Evolutionary conservation across 2,329 filamentous ascomycete species (phyloP).

Genomic region (Penicillium verrucosum): DNA sequence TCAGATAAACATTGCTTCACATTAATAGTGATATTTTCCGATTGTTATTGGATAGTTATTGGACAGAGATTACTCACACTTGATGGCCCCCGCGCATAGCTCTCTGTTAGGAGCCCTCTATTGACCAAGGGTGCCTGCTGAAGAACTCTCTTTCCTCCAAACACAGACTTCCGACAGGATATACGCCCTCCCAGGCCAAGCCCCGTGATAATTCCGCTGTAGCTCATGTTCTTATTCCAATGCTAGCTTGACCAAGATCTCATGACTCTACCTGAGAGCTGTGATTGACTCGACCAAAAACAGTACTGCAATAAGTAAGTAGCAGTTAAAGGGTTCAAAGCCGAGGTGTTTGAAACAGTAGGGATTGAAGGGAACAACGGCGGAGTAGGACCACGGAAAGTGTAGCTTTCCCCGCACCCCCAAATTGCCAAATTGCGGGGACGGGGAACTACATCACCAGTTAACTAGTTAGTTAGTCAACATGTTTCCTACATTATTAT

Average conservation of each 20-base stretch:
- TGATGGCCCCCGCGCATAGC: slow-evolving; percentile 26
- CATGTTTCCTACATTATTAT: neutral
- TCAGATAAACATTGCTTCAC: neutral
- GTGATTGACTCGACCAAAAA: neutral
- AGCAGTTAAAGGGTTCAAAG: no score
- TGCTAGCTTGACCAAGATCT: slow-evolving; percentile 1
- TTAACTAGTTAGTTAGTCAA: no score
- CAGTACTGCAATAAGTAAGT: neutral
- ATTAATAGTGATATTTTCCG: neutral
- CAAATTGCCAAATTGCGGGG: slow-evolving; percentile 8
- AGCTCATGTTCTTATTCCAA: slow-evolving; percentile 16
- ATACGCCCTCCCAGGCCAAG: slow-evolving; percentile 2
- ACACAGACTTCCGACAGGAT: neutral
- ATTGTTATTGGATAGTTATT: neutral
- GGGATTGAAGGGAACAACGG: neutral
- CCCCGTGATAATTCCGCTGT: slow-evolving; percentile 1
- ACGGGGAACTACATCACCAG: neutral
- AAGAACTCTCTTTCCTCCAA: neutral
- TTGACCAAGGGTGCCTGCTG: neutral
- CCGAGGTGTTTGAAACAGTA: neutral
- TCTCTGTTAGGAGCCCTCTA: slow-evolving; percentile 22
- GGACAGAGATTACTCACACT: slow-evolving; percentile 13
- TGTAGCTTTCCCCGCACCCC: slow-evolving; percentile 9
- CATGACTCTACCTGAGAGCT: slow-evolving; percentile 3
- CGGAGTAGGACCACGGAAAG: neutral